Base-by-base conservation (phyloP, 441 rosid species). In the Eruca vesicaria region DNA sequence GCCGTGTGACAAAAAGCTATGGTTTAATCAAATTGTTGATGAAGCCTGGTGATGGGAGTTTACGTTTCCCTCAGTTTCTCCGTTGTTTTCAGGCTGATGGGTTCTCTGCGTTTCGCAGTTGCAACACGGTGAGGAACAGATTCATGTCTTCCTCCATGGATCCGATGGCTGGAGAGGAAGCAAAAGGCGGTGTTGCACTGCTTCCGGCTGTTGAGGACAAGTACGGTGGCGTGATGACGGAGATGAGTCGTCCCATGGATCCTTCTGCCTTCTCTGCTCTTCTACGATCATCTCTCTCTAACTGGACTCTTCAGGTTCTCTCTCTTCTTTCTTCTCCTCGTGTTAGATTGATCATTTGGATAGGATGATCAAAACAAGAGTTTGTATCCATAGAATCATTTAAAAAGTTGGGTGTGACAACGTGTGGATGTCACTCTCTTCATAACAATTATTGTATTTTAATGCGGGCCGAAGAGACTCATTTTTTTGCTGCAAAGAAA, bases 251-350 rank as follows among this genome's bases (percentile, higher is more conserved):
- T 56, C 83, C 86, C 26, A 84, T 90, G 86, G 88, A 86, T 43
- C 74, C 88, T 16, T 70, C 63, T 36, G 68, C 72, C 75, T 92
- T 94, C 87, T 80, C 86, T 15, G 66, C 85, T 0, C 60, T 79
- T 77, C 96, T 94, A 57, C 78, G 78, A 75, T 81, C 90, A 59
- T 90, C 97, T 16, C 75, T 92, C 56, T 66, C 86, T 45, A 69
- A 62, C 56, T 94, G 99, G 99, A 84, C 84, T 76, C 84, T 82
- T 56, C 96, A 86, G 97, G 98, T 92, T 28, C 55, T 36, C 59
- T 36, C 14, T 43, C 32, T 21, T 69, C 9, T 36, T 36, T 6
- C 50, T 36, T 6, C 50, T 11, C 9, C 15, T 38, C 1, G 16
- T 52, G 43, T 75, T 74, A 33, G 16, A 23, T 53, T 75, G 33